Evolutionary conservation across 2,329 filamentous ascomycete species (phyloP).

Genomic region (Cytospora chrysosperma): DNA sequence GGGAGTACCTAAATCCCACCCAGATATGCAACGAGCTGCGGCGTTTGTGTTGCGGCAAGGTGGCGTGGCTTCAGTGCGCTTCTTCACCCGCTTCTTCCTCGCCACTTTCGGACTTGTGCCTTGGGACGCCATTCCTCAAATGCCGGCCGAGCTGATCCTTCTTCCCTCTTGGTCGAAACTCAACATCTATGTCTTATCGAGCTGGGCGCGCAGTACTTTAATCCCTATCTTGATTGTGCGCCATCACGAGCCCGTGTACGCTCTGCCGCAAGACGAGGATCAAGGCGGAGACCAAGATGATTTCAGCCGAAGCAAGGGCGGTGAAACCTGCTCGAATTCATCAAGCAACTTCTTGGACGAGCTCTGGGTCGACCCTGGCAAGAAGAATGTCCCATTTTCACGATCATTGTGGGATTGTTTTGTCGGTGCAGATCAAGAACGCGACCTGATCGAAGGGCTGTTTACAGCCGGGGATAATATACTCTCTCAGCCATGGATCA

Average conservation of each 20-base stretch:
- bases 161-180: constrained; percentile 30
- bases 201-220: constrained; percentile 29
- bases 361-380: constrained; percentile 29
- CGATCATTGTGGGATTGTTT: constrained; percentile 10
- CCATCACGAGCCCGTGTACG: constrained; percentile 33
- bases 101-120: constrained; percentile 35
- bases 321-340: neutral
- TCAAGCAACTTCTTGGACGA: constrained; percentile 34
- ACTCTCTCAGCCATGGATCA: constrained; percentile 23
- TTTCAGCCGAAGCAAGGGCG: neutral
- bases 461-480: neutral
- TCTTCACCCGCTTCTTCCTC: constrained; percentile 25
- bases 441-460: constrained; percentile 3
- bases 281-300: neutral
- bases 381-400: neutral
- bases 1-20: constrained; percentile 21
- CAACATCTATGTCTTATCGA: constrained; percentile 35
- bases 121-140: constrained; percentile 34
- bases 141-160: constrained; percentile 36
- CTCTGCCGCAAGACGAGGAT: constrained; percentile 29
- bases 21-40: constrained; percentile 27
- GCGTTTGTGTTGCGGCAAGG: constrained; percentile 30
- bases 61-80: constrained; percentile 33
- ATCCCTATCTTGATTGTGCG: constrained; percentile 29
- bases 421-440: constrained; percentile 2